These are phyloP conservation scores for Blastocrithidia nonstop DNA, from an alignment of 208 protist genomes.

Conservation along the genomic window DNA sequence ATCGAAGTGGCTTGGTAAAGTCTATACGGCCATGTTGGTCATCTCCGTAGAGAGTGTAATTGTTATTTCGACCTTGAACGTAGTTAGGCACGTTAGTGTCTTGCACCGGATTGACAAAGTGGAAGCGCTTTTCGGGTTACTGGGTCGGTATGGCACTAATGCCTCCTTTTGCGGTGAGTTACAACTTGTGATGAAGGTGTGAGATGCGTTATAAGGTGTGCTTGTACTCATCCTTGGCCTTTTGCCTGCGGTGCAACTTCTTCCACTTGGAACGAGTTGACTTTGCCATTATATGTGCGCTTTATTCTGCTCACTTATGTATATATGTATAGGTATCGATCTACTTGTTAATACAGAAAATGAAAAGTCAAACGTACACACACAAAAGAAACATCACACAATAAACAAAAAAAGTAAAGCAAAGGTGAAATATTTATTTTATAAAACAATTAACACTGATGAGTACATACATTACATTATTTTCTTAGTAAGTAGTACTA, in stretches of 20 bases:
- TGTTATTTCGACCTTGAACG: constrained; percentile 45
- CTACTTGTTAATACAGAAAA: neutral
- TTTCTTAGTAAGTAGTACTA: too few relatives aligned
- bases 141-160: constrained; percentile 49
- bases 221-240: constrained; percentile 17
- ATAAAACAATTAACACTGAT: neutral
- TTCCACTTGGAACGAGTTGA: constrained; percentile 79
- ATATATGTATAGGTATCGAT: constrained; percentile 5
- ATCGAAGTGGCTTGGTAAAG: constrained; percentile 45
- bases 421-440: neutral
- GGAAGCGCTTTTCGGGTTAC: constrained; percentile 63
- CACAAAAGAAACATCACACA: neutral
- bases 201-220: constrained; percentile 26
- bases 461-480: too few relatives aligned
- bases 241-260: constrained; percentile 50
- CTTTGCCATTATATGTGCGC: constrained; percentile 45
- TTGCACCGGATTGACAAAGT: constrained; percentile 62
- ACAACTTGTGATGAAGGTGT: constrained; percentile 53
- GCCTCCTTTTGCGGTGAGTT: constrained; percentile 43
- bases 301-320: neutral
- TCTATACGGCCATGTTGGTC: constrained; percentile 24
- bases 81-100: constrained; percentile 46
- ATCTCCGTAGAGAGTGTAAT: constrained; percentile 35
- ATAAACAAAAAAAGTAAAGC: neutral
- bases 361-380: neutral